Base-by-base conservation (phyloP, 1,284 basidiomycete species). In the Wolfiporia cocos region DNA sequence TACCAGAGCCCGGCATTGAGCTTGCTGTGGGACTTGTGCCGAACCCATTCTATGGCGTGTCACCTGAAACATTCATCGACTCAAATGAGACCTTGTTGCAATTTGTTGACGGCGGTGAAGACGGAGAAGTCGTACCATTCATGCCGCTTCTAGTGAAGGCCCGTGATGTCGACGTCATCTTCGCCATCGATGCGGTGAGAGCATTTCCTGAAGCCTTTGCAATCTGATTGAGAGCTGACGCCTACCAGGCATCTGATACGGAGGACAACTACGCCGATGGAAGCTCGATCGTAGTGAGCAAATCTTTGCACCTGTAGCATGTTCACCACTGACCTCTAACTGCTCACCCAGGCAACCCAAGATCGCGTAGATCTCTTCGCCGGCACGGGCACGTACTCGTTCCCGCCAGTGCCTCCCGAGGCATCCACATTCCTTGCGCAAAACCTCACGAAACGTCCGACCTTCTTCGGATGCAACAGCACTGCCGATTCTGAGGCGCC, bases 131-230 rank as follows among this genome's bases (percentile, higher is more conserved):
- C 35, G 58, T 75, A n/a, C 73, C 77, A 0, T 39, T 79, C 11
- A 70, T 74, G 49, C 77, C 78, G 0, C 56, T 81, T 23, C 61
- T 81, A 5, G 72, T 77, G 35, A 65, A 69, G 38, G 70, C 70
- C 2, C 65, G 78, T 28, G 58, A 55, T 0, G 48, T 80, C 14
- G 79, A 81, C 49, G 57, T 69, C 3, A 67, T 81, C 41, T 44
- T 81, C 22, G 77, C 69, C 0, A 65, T 77, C 19, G 78, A 81
- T 51, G 69, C 61, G 17, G 68, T 69, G 47, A 51, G 66, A 17
- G 11, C 18, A n/a, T 34, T 4, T 10, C 34, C 20, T n/a, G n/a
- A n/a, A n/a, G n/a, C n/a, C n/a, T n/a, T n/a, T n/a, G n/a, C n/a
- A n/a, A n/a, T n/a, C n/a, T n/a, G n/a, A n/a, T n/a, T n/a, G n/a